Evolutionary conservation across 305 asterid species (phyloP).

Genomic region (Fraxinus platypoda): DNA sequence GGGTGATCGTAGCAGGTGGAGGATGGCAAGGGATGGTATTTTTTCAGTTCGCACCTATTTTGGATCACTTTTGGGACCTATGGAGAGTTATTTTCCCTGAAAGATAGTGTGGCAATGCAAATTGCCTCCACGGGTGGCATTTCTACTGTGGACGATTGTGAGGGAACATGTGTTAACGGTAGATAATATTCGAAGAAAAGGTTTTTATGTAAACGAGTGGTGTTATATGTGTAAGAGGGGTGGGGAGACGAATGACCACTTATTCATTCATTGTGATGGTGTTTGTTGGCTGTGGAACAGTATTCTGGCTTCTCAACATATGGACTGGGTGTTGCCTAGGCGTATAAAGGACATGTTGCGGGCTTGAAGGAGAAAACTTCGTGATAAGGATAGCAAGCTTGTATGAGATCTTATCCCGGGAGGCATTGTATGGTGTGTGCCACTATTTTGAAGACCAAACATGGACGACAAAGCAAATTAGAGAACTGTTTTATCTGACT

Average conservation of each 20-base stretch:
- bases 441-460: not conserved
- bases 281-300: not conserved
- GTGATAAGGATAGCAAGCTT: not conserved
- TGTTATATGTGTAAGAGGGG: not conserved
- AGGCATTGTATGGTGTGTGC: not conserved
- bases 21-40: not conserved
- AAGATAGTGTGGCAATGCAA: not conserved
- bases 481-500: not conserved
- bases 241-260: not conserved
- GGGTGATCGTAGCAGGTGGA: not conserved
- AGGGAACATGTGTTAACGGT: not conserved
- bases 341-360: not conserved
- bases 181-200: no score
- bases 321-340: not conserved
- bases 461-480: not conserved
- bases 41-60: not conserved
- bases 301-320: not conserved
- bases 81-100: not conserved
- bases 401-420: not conserved
- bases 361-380: not conserved
- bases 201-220: not conserved
- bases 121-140: not conserved
- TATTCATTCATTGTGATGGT: not conserved
- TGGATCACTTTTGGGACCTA: not conserved
- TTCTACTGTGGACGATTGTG: not conserved